A percentile compares a stretch with the other conserved stretches of the same genome.
Evolutionary conservation across 345 rosid genomes (phyloP).

Genomic region (Dovyalis caffra): DNA sequence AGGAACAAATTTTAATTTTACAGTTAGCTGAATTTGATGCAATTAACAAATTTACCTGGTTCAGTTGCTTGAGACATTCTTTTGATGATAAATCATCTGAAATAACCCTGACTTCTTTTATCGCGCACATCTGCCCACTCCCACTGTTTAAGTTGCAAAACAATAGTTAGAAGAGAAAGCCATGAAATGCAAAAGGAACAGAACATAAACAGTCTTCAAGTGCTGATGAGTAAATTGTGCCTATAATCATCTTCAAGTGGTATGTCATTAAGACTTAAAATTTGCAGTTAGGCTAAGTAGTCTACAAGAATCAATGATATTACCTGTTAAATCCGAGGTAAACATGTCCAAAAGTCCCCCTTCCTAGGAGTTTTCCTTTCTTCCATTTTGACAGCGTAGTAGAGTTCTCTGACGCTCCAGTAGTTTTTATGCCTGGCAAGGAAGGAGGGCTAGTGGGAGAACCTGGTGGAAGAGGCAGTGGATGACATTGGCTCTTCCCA

Average conservation of each 20-base stretch:
- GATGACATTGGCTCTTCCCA: constrained; percentile 66
- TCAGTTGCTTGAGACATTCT: constrained; percentile 87
- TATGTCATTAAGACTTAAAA: background rate
- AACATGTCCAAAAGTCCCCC: constrained; percentile 97
- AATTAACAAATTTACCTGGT: constrained; percentile 55
- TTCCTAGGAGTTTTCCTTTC: constrained; percentile 85
- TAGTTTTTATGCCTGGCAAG: constrained; percentile 37
- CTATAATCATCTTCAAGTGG: background rate
- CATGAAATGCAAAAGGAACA: constrained; percentile 1
- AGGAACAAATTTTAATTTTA: background rate
- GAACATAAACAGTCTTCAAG: background rate
- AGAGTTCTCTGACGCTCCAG: constrained; percentile 39
- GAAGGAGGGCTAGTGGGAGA: constrained; percentile 83
- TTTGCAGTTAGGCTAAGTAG: background rate
- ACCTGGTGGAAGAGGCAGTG: constrained; percentile 87
- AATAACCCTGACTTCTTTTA: constrained; percentile 86
- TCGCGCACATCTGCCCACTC: constrained; percentile 93
- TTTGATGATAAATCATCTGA: constrained; percentile 76
- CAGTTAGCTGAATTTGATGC: background rate
- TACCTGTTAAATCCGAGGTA: constrained; percentile 94
- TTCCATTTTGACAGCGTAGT: constrained; percentile 61
- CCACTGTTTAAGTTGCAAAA: constrained; percentile 47
- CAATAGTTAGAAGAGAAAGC: constrained; percentile 15
- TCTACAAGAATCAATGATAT: background rate
- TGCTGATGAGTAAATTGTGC: background rate